phyloP scores from a whole-genome alignment of 2,329 filamentous ascomycete genomes.

The Claviceps monticola region DNA sequence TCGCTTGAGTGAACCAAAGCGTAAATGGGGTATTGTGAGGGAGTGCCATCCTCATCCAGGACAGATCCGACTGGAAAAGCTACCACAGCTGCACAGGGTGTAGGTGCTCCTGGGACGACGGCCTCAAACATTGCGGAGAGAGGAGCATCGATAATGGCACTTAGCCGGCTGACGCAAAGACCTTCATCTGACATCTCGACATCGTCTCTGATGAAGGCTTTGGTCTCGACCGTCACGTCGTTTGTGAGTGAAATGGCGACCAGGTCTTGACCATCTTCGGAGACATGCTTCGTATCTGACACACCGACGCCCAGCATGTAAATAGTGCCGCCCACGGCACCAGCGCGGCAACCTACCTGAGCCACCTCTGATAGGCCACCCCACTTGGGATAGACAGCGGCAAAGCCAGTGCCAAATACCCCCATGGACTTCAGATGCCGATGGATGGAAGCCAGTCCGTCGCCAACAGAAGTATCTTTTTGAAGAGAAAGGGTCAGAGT shows the following conservation, averaged over 20 bases:
- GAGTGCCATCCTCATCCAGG: conserved; percentile 14
- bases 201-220: conserved; percentile 33
- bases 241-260: conserved; percentile 40
- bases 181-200: conserved; percentile 16
- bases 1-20: conserved; percentile 70
- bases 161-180: conserved; percentile 40
- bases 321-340: conserved; percentile 78
- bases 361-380: conserved; percentile 78
- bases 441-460: conserved; percentile 59
- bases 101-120: conserved; percentile 59
- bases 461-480: conserved; percentile 44
- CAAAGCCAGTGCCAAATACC: conserved; percentile 76
- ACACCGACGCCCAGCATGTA: conserved; percentile 74
- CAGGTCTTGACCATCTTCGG: conserved; percentile 12
- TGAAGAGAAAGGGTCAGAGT: conserved; percentile 64
- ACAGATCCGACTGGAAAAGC: conserved; percentile 46
- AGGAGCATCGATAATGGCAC: conserved; percentile 55
- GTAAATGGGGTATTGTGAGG: conserved; percentile 36
- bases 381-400: conserved; percentile 84
- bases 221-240: conserved; percentile 41
- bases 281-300: conserved; percentile 15
- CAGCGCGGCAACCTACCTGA: conserved; percentile 81
- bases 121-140: conserved; percentile 54
- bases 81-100: conserved; percentile 59
- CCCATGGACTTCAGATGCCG: conserved; percentile 79